phyloP scores from a whole-genome alignment of 192 early-diverging fungal genomes.

The Geranomyces variabilis region DNA sequence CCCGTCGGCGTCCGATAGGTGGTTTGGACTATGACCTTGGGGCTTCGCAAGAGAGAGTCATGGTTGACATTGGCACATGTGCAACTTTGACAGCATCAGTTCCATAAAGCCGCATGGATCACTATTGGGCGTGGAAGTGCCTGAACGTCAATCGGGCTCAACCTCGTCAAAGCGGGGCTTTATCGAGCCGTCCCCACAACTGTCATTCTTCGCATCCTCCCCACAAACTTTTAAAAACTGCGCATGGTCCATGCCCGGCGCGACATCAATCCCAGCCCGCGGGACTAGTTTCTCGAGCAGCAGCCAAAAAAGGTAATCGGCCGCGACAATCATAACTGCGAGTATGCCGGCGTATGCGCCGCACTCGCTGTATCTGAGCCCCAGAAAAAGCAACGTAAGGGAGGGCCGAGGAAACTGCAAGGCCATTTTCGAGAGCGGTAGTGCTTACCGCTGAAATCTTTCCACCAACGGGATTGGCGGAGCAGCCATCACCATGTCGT shows the following conservation, averaged over 20 bases:
- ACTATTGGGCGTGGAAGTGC: too few species aligned
- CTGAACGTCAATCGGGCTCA: too few species aligned
- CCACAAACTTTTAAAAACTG: conserved; percentile 1
- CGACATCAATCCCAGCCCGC: conserved; percentile 68
- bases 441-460: conserved; percentile 54
- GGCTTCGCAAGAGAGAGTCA: too few species aligned
- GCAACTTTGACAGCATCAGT: too few species aligned
- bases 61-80: too few species aligned
- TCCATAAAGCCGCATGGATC: too few species aligned
- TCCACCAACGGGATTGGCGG: conserved; percentile 75
- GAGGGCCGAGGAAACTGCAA: background rate
- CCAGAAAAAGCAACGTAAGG: background rate
- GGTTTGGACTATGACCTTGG: too few species aligned
- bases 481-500: conserved; percentile 71
- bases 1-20: too few species aligned
- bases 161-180: too few species aligned
- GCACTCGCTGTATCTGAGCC: conserved; percentile 52
- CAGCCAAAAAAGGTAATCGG: conserved; percentile 80
- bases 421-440: background rate
- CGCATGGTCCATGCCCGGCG: conserved; percentile 45
- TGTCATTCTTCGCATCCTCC: background rate
- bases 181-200: too few species aligned
- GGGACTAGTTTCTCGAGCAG: conserved; percentile 86
- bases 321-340: conserved; percentile 85
- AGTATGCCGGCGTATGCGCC: conserved; percentile 90